Conservation (phyloP, 2,329 filamentous ascomycete genomes). For the Septoria petroselini region DNA sequence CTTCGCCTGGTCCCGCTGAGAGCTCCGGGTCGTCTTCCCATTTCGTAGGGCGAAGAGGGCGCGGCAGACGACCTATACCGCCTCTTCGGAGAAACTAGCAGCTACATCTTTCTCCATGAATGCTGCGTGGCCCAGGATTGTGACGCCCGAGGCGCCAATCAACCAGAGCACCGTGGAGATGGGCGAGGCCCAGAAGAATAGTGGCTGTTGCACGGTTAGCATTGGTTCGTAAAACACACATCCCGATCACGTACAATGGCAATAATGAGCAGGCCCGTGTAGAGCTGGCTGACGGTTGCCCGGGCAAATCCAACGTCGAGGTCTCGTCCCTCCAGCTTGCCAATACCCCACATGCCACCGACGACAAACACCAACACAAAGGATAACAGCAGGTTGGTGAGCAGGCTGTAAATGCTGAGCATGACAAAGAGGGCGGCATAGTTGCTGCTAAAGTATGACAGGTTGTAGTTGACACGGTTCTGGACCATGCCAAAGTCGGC, state of each 20-base stretch:
- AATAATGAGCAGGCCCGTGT: slow-evolving; percentile 80
- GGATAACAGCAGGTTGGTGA: slow-evolving; percentile 81
- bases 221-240: neutral
- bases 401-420: slow-evolving; percentile 90
- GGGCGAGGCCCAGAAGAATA: slow-evolving; percentile 81
- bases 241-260: slow-evolving; percentile 52
- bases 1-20: slow-evolving; percentile 55
- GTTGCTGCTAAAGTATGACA: slow-evolving; percentile 97
- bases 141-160: slow-evolving; percentile 90
- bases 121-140: slow-evolving; percentile 83
- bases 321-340: slow-evolving; percentile 83
- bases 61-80: slow-evolving; percentile 99
- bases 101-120: slow-evolving; percentile 56
- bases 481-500: slow-evolving; percentile 86
- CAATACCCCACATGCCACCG: slow-evolving; percentile 84
- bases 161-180: slow-evolving; percentile 88
- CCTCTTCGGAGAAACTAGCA: slow-evolving; percentile 99
- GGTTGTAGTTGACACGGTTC: slow-evolving; percentile 92
- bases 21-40: slow-evolving; percentile 97
- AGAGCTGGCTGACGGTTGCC: slow-evolving; percentile 87
- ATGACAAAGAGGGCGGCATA: slow-evolving; percentile 92
- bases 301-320: slow-evolving; percentile 79
- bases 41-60: slow-evolving; percentile 78
- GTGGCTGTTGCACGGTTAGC: slow-evolving; percentile 46
- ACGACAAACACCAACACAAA: slow-evolving; percentile 90